Evolutionary conservation across 164 flowering plant genomes (phyloP).

Genomic region (Vitis rotundifolia): DNA sequence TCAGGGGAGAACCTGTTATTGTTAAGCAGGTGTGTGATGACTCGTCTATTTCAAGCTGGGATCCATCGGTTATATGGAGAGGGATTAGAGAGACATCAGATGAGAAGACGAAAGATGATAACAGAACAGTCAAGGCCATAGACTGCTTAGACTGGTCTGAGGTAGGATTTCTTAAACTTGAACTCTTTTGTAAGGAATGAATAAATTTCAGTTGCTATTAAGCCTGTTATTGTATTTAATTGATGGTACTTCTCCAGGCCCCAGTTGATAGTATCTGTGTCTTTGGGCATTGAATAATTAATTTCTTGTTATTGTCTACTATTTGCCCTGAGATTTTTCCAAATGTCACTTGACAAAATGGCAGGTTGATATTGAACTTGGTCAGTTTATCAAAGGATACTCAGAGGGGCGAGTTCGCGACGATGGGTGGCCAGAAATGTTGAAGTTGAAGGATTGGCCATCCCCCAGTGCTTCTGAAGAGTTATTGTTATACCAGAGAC

Average conservation of each 20-base stretch:
- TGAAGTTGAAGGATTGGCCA: constrained; percentile 90
- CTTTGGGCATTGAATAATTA: too few relatives aligned
- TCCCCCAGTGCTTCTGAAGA: constrained; percentile 87
- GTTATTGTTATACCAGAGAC: constrained; percentile 78
- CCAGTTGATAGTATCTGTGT: too few relatives aligned
- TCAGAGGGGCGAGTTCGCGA: constrained; percentile 66
- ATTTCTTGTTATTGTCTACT: background rate
- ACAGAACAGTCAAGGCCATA: constrained; percentile 68
- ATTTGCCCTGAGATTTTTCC: background rate
- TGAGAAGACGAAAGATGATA: constrained; percentile 60
- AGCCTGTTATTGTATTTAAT: background rate
- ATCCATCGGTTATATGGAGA: constrained; percentile 75
- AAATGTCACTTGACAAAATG: constrained; percentile 20
- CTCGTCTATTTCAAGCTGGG: constrained; percentile 65
- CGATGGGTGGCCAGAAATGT: constrained; percentile 70
- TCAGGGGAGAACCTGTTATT: constrained; percentile 74
- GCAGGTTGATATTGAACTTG: constrained; percentile 78
- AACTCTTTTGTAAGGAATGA: too few relatives aligned
- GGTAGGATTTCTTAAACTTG: constrained; percentile 38
- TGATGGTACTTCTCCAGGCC: background rate
- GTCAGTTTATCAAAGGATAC: constrained; percentile 83
- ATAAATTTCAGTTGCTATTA: background rate
- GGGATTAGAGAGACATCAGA: constrained; percentile 68
- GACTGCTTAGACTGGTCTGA: constrained; percentile 77
- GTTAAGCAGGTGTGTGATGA: constrained; percentile 62